Evolutionary conservation across 805 yeast genomes (phyloP).

Genomic region (Lipomyces yamanashiensis): DNA sequence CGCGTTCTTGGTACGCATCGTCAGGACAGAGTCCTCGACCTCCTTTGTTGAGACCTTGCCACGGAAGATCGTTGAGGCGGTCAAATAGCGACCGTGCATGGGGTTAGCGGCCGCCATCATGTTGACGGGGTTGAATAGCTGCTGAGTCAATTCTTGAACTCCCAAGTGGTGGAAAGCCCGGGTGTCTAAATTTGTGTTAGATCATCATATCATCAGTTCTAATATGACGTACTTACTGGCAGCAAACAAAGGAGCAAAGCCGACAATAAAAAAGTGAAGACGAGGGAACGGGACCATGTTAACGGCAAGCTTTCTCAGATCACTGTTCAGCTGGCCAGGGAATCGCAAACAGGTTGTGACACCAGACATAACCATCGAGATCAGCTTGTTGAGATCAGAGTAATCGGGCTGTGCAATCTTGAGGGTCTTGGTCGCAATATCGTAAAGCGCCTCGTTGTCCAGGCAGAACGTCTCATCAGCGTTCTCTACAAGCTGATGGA

Average conservation of each 20-base stretch:
- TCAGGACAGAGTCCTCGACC: conserved; percentile 91
- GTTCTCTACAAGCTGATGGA: conserved; percentile 88
- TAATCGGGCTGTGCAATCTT: conserved; percentile 80
- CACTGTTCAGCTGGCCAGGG: conserved; percentile 94
- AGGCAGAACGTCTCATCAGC: conserved; percentile 94
- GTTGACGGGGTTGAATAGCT: conserved; percentile 87
- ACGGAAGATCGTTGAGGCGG: conserved; percentile 92
- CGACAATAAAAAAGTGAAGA: conserved; percentile 93
- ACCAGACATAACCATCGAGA: conserved; percentile 92
- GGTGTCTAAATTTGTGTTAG: conserved; percentile 54
- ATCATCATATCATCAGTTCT: background rate
- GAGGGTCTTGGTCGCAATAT: conserved; percentile 84
- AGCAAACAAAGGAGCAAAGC: conserved; percentile 89
- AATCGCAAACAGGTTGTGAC: conserved; percentile 91
- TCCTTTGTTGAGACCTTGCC: conserved; percentile 92
- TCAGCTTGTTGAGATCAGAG: conserved; percentile 77
- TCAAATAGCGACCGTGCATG: conserved; percentile 84
- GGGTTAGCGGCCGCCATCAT: conserved; percentile 98
- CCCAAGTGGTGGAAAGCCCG: conserved; percentile 81
- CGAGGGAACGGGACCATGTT: conserved; percentile 95
- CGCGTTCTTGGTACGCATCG: conserved; percentile 79
- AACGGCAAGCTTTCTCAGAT: conserved; percentile 89
- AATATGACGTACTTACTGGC: conserved; percentile 34
- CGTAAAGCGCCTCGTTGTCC: conserved; percentile 91
- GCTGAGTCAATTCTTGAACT: conserved; percentile 91